These are phyloP conservation scores for Scedosporium boydii DNA, from an alignment of 2,329 filamentous ascomycete genomes.

Conservation along the genomic window DNA sequence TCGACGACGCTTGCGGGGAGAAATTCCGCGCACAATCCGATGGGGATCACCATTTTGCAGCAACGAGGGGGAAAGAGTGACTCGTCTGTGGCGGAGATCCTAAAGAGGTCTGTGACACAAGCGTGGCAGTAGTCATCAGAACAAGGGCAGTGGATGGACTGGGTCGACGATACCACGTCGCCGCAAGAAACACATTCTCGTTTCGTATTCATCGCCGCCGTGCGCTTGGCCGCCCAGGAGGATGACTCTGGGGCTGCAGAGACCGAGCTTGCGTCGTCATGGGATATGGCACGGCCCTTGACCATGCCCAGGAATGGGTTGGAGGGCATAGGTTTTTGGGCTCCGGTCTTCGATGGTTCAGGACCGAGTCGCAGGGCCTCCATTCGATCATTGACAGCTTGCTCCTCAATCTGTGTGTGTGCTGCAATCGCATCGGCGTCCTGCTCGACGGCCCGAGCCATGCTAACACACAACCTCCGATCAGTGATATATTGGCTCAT, in stretches of 20 bases:
- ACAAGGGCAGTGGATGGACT: slow-evolving; percentile 17
- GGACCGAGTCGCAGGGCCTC: not conserved
- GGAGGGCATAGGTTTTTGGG: not conserved
- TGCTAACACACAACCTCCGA: slow-evolving; percentile 6
- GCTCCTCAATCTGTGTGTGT: not conserved
- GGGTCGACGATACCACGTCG: not conserved
- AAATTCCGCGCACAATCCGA: slow-evolving; percentile 27
- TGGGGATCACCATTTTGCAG: slow-evolving; percentile 29
- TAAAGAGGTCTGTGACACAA: slow-evolving; percentile 38
- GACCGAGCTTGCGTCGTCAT: not conserved
- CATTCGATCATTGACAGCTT: not conserved
- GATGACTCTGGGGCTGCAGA: not conserved
- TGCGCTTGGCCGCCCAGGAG: not conserved
- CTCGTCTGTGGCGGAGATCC: slow-evolving; percentile 33
- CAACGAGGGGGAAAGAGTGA: slow-evolving; percentile 45
- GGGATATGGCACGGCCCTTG: not conserved
- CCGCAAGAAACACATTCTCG: not conserved
- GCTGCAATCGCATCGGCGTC: not conserved
- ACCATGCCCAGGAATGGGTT: not conserved
- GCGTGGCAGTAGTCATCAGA: slow-evolving; percentile 39
- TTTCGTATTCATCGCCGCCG: not conserved
- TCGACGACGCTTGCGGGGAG: slow-evolving; percentile 18
- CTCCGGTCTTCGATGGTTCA: not conserved
- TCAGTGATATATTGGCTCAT: not conserved
- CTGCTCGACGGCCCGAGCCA: slow-evolving; percentile 1